phyloP scores from a whole-genome alignment of 1,284 basidiomycete genomes.

The Xerocomus cyaneibrunnescens region DNA sequence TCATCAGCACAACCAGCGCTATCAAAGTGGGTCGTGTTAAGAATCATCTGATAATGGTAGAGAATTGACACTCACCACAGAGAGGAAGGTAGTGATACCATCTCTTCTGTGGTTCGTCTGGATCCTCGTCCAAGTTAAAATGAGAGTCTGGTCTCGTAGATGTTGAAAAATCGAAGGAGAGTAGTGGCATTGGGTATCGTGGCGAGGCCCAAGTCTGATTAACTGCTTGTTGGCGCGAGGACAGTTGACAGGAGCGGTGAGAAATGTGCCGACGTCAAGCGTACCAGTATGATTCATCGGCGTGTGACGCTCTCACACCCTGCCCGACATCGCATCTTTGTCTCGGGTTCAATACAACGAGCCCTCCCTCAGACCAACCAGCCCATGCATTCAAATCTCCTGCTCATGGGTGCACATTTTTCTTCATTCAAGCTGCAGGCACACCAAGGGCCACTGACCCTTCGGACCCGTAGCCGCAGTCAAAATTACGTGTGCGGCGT shows the following conservation, averaged over 20 bases:
- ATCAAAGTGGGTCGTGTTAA: constrained; percentile 9
- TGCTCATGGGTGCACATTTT: no score
- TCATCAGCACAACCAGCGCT: constrained; percentile 60
- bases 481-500: no score
- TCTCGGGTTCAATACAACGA: no score
- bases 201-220: neutral
- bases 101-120: constrained; percentile 38
- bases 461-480: no score
- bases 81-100: constrained; percentile 64
- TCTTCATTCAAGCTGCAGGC: no score
- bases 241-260: neutral
- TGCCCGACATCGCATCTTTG: no score
- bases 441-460: no score
- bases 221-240: neutral
- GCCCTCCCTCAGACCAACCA: no score
- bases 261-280: neutral
- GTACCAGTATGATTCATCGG: no score
- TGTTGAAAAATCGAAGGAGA: constrained; percentile 29
- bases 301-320: no score
- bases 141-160: constrained; percentile 13
- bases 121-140: constrained; percentile 23
- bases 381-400: no score
- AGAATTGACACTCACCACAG: constrained; percentile 40
- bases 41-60: neutral
- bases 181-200: constrained; percentile 27